Evolutionary conservation across 1,284 basidiomycete species (phyloP), one percentile per base, ranked within the genome.

Genomic region (Trichosporon inkin): DNA sequence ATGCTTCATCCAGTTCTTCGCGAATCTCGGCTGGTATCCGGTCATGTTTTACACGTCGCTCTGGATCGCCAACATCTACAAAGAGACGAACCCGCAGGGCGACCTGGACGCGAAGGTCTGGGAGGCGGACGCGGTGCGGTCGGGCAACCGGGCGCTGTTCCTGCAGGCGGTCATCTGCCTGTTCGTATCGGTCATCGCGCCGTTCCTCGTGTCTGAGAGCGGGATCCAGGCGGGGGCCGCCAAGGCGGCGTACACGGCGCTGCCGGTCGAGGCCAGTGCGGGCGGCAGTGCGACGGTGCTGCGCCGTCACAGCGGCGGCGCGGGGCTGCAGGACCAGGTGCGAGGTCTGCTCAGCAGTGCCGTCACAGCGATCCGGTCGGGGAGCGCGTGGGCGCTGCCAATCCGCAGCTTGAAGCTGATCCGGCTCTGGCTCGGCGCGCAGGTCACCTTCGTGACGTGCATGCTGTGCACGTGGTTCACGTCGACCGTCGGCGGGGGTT

Each of bases 21-120:
- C 79, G 3, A 80, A 76, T 84, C 81, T 91, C 60, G 88, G 85
- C 3, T 94, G 92, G 92, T 94, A 92, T 68, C 92, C 92, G 0
- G 80, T 92, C 28, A 80, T 94, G 2, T 94, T 95, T 79, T 95
- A 92, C 80, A 88, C 87, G 0, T 88, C 88, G 0, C 80, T 90
- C 13, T 97, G 92, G 79, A 84, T 95, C 53, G 88, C 88, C 11
- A 92, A 94, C 69, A 83, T 94, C 13, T 86, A 95, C 81, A 88
- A 86, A 66, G 79, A 79, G 3, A 75, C 81, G 14, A 68, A 69
- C 0, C 66, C 70, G 22, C 65, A 68, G 17, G 56, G 66, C 19
- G 67, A 67, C 35, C 62, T 67, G 10, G 64, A 67, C 1, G 14
- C 54, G 11, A 52, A 53, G 38, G 35, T 32, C 6, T 67, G 84